Percentiles rank a stretch among this genome's conserved stretches.
phyloP scores from a whole-genome alignment of 148 eudicot genomes.

The Agrostemma githago region DNA sequence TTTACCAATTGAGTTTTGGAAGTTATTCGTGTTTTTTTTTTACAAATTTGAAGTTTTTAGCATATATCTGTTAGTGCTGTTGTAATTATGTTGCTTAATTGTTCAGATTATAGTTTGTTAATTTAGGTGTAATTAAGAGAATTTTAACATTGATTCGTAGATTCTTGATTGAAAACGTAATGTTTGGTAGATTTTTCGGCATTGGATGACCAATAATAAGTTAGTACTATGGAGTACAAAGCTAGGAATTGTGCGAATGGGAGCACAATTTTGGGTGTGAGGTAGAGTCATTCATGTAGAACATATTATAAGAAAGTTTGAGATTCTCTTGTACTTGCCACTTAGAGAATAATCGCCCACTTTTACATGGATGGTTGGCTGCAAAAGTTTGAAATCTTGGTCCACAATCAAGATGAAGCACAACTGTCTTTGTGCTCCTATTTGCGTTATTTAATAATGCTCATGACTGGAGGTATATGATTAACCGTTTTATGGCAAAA shows the following conservation, averaged over 20 bases:
- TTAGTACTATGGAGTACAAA: too few species aligned
- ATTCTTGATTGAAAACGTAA: background rate
- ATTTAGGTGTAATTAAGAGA: background rate
- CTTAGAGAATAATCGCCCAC: constrained; percentile 23
- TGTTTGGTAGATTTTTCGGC: background rate
- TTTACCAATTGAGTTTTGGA: background rate
- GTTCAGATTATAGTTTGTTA: background rate
- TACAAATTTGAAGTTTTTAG: too few species aligned
- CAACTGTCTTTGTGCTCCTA: constrained; percentile 26
- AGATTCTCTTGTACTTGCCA: constrained; percentile 36
- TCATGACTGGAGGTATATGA: constrained; percentile 22
- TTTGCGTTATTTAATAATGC: constrained; percentile 19
- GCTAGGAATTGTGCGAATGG: too few species aligned
- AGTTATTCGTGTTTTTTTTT: background rate
- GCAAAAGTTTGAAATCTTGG: constrained; percentile 22
- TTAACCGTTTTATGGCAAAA: constrained; percentile 16
- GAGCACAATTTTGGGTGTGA: background rate
- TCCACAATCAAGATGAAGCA: constrained; percentile 29
- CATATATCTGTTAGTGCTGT: background rate
- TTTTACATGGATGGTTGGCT: constrained; percentile 34
- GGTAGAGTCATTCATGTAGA: background rate
- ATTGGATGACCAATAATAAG: background rate
- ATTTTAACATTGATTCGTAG: background rate
- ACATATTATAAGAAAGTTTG: background rate
- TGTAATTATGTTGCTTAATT: background rate